Evolutionary conservation across 2,329 filamentous ascomycete genomes (phyloP), one percentile per base, ranked within the genome.

Genomic region (Cryphonectria japonica): DNA sequence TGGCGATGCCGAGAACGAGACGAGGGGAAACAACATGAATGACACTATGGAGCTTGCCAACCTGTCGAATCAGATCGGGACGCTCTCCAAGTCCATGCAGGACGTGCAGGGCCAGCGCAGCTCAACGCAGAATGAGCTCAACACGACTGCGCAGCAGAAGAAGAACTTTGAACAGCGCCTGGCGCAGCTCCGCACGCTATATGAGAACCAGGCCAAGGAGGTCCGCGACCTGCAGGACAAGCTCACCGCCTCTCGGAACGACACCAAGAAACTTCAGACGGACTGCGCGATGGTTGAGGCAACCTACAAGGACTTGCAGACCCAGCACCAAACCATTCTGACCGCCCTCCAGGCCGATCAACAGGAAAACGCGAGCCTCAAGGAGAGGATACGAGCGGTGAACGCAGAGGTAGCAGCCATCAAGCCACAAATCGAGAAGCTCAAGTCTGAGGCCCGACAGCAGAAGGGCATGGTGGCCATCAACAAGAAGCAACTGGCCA

Each of bases 401-500:
- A 99, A 97, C 77, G 86, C 89, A 16, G 94, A 97, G 80, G 91
- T 97, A 76, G 87, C 89, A 26, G 91, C 94, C 80, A 84, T 98
- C 57, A 97, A 94, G 80, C 94, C 95, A 43, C 91, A 95, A 75
- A 89, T 99, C 67, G 96, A 99, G 80, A 98, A 98, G 84, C 87
- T 97, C 76, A 94, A 93, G 79, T 93, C 92, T 16, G 94, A 98
- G 76, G 94, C 94, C 37, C 91, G 96, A 59, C 96, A 98, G 80
- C 95, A 98, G 78, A 98, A 97, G 83, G 96, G 96, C 26, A 86
- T 98, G 75, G 95, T 97, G 41, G 95, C 96, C 60, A 99, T 99
- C 83, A 98, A 98, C 83, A 98, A 97, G 86, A 99, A 99, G 84
- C 96, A 99, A 82, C 85, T 98, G 72, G 89, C 92, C 50, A 98